Evolutionary conservation across 805 yeast species (phyloP), one percentile per base, ranked within the genome.

Genomic region (Metschnikowia arizonensis): DNA sequence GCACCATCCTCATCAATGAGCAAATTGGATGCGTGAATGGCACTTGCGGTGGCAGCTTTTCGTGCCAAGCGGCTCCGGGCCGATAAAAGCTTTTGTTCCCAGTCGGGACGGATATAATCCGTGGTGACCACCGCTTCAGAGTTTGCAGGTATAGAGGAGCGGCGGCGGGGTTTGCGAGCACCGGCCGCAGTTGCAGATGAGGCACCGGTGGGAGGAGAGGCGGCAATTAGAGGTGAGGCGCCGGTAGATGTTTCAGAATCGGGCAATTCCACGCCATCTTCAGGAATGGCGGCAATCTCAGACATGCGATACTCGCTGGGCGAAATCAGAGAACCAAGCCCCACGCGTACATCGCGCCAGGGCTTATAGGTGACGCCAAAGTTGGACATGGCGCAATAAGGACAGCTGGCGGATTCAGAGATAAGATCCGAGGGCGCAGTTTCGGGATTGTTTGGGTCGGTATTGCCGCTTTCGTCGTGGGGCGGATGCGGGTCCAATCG

Each of bases 401-500:
- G 98, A 62, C 99, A 91, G 53, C 78, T 77, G 2, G 96, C 91
- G 1, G 91, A 85, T 59, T 90, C 97, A 11, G 95, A 83, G 1
- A 85, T 82, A 45, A 91, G 74, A 30, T 80, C 72, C 43, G 83
- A 82, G 8, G 87, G 84, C 12, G 64, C 57, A 68, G 73, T 54
- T 25, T 32, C 45, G 36, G 62, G 60, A 10, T 58, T 55, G 23
- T 60, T 63, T 28, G 64, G 66, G n/a, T 58, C 58, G 18, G 65
- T 64, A 11, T 14, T 19, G n/a, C 18, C n/a, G 24, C 8, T 12
- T 26, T 50, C 53, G 52, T 83, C 91, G 59, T 88, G 95, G 1
- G 97, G 96, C 28, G 89, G 88, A 65, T 91, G 98, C 0, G 99
- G 98, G 9, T 88, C 95, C 28, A 82, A 68, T 42, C 99, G 76